Percentiles rank a stretch among this genome's conserved stretches.
These are phyloP conservation scores for Dillenia turbinata DNA, from an alignment of 164 flowering plant genomes.

Conservation along the genomic window DNA sequence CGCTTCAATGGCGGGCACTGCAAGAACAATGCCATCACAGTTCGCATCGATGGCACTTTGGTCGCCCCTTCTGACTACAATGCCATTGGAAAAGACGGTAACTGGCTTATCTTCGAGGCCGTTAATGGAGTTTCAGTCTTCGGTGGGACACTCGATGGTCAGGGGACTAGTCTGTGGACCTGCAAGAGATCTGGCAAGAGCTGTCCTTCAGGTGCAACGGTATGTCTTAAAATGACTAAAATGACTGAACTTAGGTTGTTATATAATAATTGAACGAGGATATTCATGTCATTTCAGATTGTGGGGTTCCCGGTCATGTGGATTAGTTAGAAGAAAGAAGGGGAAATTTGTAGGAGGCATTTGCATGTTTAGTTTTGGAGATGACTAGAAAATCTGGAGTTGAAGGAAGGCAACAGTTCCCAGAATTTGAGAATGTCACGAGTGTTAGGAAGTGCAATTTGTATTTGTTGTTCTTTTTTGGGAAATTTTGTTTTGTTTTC, in stretches of 20 bases:
- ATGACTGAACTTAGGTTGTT: background rate
- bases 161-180: slow-evolving; percentile 40
- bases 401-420: too few species aligned
- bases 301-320: too few species aligned
- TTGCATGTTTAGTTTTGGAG: too few species aligned
- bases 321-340: too few species aligned
- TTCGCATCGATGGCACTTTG: slow-evolving; percentile 49
- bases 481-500: too few species aligned
- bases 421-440: too few species aligned
- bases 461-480: too few species aligned
- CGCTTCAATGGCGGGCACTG: slow-evolving; percentile 35
- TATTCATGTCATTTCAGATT: too few species aligned
- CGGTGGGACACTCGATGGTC: slow-evolving; percentile 51
- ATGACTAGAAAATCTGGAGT: too few species aligned
- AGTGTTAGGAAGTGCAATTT: too few species aligned
- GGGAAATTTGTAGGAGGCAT: too few species aligned
- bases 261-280: too few species aligned
- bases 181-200: slow-evolving; percentile 38
- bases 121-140: slow-evolving; percentile 30
- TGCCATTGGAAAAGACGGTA: slow-evolving; percentile 22
- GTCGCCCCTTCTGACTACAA: slow-evolving; percentile 48
- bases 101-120: slow-evolving; percentile 33
- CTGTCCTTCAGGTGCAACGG: slow-evolving; percentile 58
- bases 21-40: slow-evolving; percentile 26
- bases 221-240: slow-evolving; percentile 11